These are phyloP conservation scores for Talaromyces funiculosus DNA, from an alignment of 2,329 filamentous ascomycete species.

Conservation along the genomic window DNA sequence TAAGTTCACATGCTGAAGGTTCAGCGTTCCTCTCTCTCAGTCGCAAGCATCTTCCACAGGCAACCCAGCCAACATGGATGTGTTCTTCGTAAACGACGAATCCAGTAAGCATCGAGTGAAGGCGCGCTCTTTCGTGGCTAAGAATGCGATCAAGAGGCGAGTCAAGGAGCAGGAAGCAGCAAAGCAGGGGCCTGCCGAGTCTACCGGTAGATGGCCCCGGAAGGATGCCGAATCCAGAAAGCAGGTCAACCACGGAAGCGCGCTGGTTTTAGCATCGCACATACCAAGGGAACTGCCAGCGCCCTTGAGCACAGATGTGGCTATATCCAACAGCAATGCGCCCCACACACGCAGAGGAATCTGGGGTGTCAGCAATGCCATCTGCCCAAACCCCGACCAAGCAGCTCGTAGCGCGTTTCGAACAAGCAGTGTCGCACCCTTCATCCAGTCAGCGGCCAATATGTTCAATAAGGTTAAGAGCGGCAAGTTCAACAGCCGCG, in stretches of 20 bases:
- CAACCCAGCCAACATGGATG: not conserved
- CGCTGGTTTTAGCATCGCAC: not conserved
- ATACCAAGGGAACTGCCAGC: not conserved
- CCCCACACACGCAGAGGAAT: not conserved
- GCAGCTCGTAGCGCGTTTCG: slow-evolving; percentile 4
- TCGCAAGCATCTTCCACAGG: not conserved
- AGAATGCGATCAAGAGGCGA: slow-evolving; percentile 5
- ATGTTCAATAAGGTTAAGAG: not conserved
- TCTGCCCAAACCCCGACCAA: slow-evolving; percentile 4
- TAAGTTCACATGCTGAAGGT: not conserved
- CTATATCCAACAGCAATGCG: not conserved
- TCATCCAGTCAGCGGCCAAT: not conserved
- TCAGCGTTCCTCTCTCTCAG: not conserved
- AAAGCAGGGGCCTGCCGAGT: not conserved
- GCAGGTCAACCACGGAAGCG: not conserved
- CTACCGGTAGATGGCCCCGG: not conserved
- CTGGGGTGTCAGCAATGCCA: slow-evolving; percentile 8
- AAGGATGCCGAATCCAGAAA: not conserved
- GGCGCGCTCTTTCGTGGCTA: slow-evolving; percentile 8
- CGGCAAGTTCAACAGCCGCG: not conserved
- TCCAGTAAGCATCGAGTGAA: not conserved
- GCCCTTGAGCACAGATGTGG: not conserved
- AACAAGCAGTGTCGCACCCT: not conserved
- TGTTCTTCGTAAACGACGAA: slow-evolving; percentile 7
- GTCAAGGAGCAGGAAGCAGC: slow-evolving; percentile 5